Evolutionary conservation across 768 basidiomycete species (phyloP), one percentile per base, ranked within the genome.

Genomic region (Artomyces pyxidatus): DNA sequence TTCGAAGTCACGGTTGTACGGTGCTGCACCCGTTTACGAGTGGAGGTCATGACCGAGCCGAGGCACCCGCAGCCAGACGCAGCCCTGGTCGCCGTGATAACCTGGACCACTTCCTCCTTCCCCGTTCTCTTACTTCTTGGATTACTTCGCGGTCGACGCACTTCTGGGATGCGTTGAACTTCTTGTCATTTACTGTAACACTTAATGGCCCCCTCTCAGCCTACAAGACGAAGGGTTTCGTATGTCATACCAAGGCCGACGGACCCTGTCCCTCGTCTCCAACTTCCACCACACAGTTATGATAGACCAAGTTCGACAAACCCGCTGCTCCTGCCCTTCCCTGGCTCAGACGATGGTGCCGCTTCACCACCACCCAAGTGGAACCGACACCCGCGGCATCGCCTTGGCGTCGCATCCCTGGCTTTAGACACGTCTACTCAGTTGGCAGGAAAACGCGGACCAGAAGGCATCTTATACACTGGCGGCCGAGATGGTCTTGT

Each of bases 401-500:
- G 91, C 19, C 77, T 97, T 0, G 90, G 90, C 3, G 81, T 93
- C 30, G 80, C 87, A 1, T 83, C 88, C 0, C 75, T 97, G n/a
- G 93, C 88, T 0, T 70, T 97, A 19, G 93, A 97, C 65, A 75
- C 78, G 0, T 83, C 88, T 0, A 95, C 93, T 2, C 75, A 77
- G 41, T 74, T 96, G 6, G 61, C 74, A n/a, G 84, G 84, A 5
- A 71, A 70, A n/a, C 50, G 64, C 4, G 59, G 73, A 4, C 92
- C 93, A 0, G 81, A 88, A 55, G 93, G 93, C 4, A 93, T 96
- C 37, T 67, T 96, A 2, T 96, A 96, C 62, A 82, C 89, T 2
- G 92, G 85, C 23, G 92, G 90, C 21, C 72, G 93, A 49, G 93
- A 96, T 68, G 93, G 93, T 0, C 71, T 91, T 37, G 72, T 95